Base-by-base conservation (phyloP, 1,284 basidiomycete species). In the Ustilago cynodontis region DNA sequence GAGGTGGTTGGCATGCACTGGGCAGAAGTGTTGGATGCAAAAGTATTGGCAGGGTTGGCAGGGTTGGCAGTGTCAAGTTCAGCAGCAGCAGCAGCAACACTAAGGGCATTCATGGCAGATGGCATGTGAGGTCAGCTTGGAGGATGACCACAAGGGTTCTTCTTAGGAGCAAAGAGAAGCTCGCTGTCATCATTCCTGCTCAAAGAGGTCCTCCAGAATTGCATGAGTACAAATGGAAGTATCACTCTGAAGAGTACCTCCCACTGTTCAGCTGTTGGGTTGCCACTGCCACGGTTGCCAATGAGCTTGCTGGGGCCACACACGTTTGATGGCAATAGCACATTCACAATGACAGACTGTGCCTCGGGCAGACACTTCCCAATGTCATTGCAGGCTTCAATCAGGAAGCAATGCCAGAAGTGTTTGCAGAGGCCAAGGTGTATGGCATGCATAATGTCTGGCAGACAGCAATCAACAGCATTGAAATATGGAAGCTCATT, bases 401-500 rank as follows among this genome's bases (percentile, higher is more conserved):
- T 28, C 2, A 62, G 60, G 9, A 62, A 55, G 7, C 14, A 6
- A 20, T 62, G 60, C 14, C n/a, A 62, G 52, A 62, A 62, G 4
- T 39, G 39, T 33, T 62, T 62, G 52, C 60, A 62, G 18, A 62
- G 29, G 10, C 60, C 60, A 26, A 62, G 60, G 41, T 54, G 50
- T 7, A 62, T 20, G 8, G 60, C 60, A 33, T 62, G 60, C 60
- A 62, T 62, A 3, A 22, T 16, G 31, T 62, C 41, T n/a, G 52
- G 51, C 3, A 39, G 51, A 28, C 51, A 54, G 26, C n/a, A 45
- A 8, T 16, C 6, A 4, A n/a, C 35, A 3, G 35, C 33, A 6
- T n/a, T 26, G 51, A 61, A 61, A 50, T 61, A 61, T 14, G 18
- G 6, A 6, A 61, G 59, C 59, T 51, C 26, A 5, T 61, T 20